Evolutionary conservation across 2,329 filamentous ascomycete genomes (phyloP).

Genomic region (Colletotrichum falcatum): DNA sequence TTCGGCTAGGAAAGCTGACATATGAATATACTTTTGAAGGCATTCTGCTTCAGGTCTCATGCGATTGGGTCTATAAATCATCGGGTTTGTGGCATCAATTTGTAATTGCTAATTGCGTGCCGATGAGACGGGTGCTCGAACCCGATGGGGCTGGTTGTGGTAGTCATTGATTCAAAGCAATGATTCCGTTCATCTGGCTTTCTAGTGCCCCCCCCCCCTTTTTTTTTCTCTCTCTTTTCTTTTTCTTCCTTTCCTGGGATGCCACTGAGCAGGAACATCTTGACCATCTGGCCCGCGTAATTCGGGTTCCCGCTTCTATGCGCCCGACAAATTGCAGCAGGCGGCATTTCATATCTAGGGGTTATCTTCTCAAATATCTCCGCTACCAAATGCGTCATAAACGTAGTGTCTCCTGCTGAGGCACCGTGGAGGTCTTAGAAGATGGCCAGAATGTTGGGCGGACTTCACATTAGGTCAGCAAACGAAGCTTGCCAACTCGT

Average conservation of each 20-base stretch:
- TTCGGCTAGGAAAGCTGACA: conserved; percentile 35
- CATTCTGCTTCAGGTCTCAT: conserved; percentile 15
- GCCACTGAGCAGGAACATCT: neutral
- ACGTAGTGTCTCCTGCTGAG: too few species aligned
- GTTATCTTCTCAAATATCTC: too few species aligned
- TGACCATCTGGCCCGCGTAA: neutral
- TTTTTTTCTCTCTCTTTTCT: too few species aligned
- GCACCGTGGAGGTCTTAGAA: conserved; percentile 45
- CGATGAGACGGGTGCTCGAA: neutral
- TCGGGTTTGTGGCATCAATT: conserved; percentile 5
- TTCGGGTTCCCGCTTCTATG: neutral
- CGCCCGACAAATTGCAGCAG: neutral
- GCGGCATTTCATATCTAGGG: neutral
- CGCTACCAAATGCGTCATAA: neutral
- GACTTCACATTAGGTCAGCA: conserved; percentile 41
- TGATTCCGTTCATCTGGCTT: neutral
- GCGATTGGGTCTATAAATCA: neutral
- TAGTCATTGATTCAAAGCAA: neutral
- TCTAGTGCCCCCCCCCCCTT: too few species aligned
- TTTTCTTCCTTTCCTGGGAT: neutral
- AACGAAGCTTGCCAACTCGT: neutral
- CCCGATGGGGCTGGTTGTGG: neutral
- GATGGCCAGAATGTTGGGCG: conserved; percentile 53
- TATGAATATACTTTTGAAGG: conserved; percentile 30
- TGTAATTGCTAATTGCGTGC: conserved; percentile 18